A percentile compares a stretch with the other conserved stretches of the same genome.
Evolutionary conservation across 495 filamentous ascomycete genomes (phyloP).

Genomic region (Aspergillus ellipticus): DNA sequence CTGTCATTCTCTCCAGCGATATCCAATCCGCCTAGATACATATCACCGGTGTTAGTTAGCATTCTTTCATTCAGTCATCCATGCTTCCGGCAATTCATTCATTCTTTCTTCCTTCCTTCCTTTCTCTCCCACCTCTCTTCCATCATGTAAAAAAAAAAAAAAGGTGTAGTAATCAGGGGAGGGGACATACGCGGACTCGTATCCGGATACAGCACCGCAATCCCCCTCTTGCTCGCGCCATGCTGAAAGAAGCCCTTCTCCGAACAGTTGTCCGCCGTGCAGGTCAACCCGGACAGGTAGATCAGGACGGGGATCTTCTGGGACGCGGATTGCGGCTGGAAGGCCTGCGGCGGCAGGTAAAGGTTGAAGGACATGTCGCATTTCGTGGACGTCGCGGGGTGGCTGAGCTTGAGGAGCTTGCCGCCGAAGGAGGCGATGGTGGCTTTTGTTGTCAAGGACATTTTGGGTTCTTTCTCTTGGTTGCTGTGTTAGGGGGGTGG

Average conservation of each 20-base stretch:
- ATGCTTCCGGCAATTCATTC: too few species aligned
- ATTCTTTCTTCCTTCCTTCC: too few species aligned
- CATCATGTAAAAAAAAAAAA: not conserved
- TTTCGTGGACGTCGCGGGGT: constrained; percentile 64
- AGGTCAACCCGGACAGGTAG: constrained; percentile 92
- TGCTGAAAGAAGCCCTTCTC: constrained; percentile 95
- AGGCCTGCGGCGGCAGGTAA: constrained; percentile 59
- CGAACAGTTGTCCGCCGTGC: constrained; percentile 90
- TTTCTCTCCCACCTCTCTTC: not conserved
- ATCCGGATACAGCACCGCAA: constrained; percentile 91
- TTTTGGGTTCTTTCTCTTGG: constrained; percentile 25
- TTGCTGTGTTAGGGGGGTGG: not conserved
- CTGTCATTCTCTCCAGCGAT: constrained; percentile 76
- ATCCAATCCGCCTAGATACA: constrained; percentile 57
- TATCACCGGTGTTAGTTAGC: not conserved
- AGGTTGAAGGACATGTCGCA: constrained; percentile 69
- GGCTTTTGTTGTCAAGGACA: constrained; percentile 82
- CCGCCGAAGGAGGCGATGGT: constrained; percentile 92
- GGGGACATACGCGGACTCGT: constrained; percentile 73
- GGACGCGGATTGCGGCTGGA: constrained; percentile 18
- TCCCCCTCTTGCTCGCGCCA: constrained; percentile 67
- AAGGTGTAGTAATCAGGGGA: not conserved
- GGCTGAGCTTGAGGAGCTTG: constrained; percentile 88
- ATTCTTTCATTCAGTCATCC: not conserved
- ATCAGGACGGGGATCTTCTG: constrained; percentile 80